Conservation (phyloP, 768 basidiomycete genomes). For the Amanita subjunquillea region DNA sequence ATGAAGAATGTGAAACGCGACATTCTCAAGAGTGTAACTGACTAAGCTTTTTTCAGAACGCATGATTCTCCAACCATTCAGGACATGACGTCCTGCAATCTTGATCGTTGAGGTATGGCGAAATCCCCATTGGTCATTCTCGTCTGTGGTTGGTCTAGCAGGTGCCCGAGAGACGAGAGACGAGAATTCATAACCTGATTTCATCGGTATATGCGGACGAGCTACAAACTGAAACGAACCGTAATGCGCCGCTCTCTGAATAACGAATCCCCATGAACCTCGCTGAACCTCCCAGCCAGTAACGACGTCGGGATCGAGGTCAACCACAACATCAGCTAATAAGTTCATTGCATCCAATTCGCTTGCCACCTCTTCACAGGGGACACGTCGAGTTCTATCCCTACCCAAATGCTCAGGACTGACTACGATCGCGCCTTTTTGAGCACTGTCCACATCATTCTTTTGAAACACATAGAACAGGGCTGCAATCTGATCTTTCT, state of each 20-base stretch:
- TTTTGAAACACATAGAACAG: constrained; percentile 68
- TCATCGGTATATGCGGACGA: background rate
- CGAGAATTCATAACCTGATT: constrained; percentile 56
- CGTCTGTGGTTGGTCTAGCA: constrained; percentile 19
- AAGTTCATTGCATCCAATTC: constrained; percentile 80
- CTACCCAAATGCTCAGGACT: constrained; percentile 26
- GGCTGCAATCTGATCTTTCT: constrained; percentile 53
- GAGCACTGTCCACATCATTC: constrained; percentile 25
- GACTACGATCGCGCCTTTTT: constrained; percentile 46
- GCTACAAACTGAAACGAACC: constrained; percentile 29
- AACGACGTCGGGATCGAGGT: constrained; percentile 85
- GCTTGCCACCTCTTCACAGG: constrained; percentile 42
- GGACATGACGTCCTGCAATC: constrained; percentile 79
- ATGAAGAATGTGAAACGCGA: constrained; percentile 71
- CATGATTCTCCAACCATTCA: constrained; percentile 92
- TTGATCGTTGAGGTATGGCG: constrained; percentile 75
- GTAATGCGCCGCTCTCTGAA: constrained; percentile 48
- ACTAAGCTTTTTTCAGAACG: constrained; percentile 70
- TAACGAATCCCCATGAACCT: constrained; percentile 85
- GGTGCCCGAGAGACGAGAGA: constrained; percentile 75
- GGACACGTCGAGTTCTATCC: constrained; percentile 30
- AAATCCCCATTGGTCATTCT: constrained; percentile 59
- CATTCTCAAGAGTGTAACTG: constrained; percentile 85
- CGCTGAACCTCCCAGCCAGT: constrained; percentile 88
- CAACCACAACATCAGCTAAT: constrained; percentile 60